Evolutionary conservation across 495 filamentous ascomycete genomes (phyloP).

Genomic region (Amphirosellinia nigrospora): DNA sequence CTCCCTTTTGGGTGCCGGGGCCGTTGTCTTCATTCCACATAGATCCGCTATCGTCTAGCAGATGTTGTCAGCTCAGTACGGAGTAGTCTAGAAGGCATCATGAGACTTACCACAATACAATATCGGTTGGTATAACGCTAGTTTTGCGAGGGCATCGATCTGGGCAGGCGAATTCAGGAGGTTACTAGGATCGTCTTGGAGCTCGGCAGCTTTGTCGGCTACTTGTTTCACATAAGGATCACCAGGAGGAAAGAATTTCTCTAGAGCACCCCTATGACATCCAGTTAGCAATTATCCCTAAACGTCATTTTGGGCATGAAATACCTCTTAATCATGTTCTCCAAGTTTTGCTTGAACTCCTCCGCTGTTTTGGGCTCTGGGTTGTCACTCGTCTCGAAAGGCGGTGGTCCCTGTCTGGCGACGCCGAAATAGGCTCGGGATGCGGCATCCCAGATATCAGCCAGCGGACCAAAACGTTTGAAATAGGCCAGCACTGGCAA

Average conservation of each 20-base stretch:
- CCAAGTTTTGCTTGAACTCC: conserved; percentile 18
- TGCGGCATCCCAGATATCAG: conserved; percentile 19
- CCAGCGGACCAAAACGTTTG: background rate
- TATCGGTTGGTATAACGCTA: conserved; percentile 16
- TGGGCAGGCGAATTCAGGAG: conserved; percentile 21
- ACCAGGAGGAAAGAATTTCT: conserved; percentile 12
- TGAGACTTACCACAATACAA: conserved; percentile 19
- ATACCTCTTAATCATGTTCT: conserved; percentile 14
- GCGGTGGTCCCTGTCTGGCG: background rate
- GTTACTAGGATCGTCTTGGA: conserved; percentile 5
- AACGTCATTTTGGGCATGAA: background rate
- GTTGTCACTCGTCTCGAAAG: conserved; percentile 11
- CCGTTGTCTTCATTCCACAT: conserved; percentile 24
- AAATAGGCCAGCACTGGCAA: conserved; percentile 17
- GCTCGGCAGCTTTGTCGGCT: conserved; percentile 19
- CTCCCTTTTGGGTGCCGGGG: conserved; percentile 15
- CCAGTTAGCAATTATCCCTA: background rate
- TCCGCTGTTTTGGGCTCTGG: conserved; percentile 3
- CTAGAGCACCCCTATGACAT: conserved; percentile 15
- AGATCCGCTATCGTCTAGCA: conserved; percentile 13
- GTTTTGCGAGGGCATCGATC: conserved; percentile 19
- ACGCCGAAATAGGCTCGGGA: conserved; percentile 12
- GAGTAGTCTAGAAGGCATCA: background rate
- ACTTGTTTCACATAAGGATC: conserved; percentile 20
- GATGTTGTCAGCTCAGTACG: background rate